A percentile compares a stretch with the other conserved stretches of the same genome.
Evolutionary conservation across 371 early-diverging fungal species (phyloP).

Genomic region (Mucor velutinosus): DNA sequence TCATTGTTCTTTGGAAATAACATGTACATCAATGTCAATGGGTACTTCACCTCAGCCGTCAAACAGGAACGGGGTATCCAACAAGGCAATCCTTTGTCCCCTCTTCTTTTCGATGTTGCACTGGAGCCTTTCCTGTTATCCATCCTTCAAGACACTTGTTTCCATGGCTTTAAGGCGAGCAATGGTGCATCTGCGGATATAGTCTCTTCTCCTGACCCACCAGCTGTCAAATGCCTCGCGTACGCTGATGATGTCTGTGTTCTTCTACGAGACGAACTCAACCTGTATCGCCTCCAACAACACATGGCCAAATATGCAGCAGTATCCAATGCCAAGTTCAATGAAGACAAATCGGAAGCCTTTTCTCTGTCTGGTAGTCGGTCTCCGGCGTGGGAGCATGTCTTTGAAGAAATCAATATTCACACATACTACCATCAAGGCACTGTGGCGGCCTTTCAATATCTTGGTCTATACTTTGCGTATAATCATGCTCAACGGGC

Average conservation of each 20-base stretch:
- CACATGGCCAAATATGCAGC: constrained; percentile 3
- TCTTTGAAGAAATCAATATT: background rate
- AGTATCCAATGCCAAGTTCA: constrained; percentile 18
- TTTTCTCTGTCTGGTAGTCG: constrained; percentile 6
- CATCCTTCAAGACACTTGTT: background rate
- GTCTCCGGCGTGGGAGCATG: background rate
- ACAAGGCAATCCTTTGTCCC: constrained; percentile 30
- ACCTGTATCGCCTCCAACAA: background rate
- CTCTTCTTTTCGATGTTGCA: constrained; percentile 24
- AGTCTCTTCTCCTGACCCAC: background rate
- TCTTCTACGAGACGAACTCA: background rate
- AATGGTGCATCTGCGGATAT: background rate
- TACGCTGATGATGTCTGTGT: constrained; percentile 12
- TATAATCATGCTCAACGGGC: background rate
- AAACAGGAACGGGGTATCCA: constrained; percentile 16
- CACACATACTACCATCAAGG: background rate
- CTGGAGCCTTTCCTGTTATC: constrained; percentile 11
- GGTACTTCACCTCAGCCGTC: constrained; percentile 3
- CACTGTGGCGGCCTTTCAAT: background rate
- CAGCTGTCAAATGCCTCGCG: background rate
- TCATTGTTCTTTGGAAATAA: constrained; percentile 9
- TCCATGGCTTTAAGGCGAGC: background rate
- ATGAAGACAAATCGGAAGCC: constrained; percentile 15
- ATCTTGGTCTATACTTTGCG: constrained; percentile 6
- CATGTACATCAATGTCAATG: constrained; percentile 17